A percentile compares a stretch with the other conserved stretches of the same genome.
These are phyloP conservation scores for Wickerhamiella cacticola DNA, from an alignment of 805 yeast genomes.

Conservation along the genomic window DNA sequence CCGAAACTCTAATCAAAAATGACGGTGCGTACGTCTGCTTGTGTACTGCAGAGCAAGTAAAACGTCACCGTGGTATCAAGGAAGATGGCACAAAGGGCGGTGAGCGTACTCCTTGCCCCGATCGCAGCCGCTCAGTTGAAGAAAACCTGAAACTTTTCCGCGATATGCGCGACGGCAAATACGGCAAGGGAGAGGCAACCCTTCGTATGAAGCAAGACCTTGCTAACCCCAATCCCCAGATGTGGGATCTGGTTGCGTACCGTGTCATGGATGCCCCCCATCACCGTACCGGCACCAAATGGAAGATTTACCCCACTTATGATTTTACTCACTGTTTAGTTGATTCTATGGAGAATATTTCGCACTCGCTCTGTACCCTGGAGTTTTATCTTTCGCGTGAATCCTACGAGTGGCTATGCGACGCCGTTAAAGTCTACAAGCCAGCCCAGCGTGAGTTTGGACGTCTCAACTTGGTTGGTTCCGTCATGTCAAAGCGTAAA, in stretches of 20 bases:
- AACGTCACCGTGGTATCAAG: constrained; percentile 77
- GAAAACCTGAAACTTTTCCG: constrained; percentile 71
- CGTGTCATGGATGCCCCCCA: constrained; percentile 86
- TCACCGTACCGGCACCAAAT: constrained; percentile 91
- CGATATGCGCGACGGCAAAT: constrained; percentile 82
- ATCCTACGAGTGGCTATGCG: constrained; percentile 97
- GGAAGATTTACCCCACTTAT: constrained; percentile 98
- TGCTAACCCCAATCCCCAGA: constrained; percentile 84
- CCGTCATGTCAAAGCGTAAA: constrained; percentile 89
- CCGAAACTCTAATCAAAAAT: constrained; percentile 60
- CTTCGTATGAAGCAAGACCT: constrained; percentile 95
- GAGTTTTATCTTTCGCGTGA: constrained; percentile 88
- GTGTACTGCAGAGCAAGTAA: constrained; percentile 84
- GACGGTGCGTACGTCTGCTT: constrained; percentile 86
- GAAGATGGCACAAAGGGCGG: constrained; percentile 93
- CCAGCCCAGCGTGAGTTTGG: constrained; percentile 99
- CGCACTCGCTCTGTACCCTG: constrained; percentile 92
- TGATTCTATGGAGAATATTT: constrained; percentile 91
- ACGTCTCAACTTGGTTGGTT: constrained; percentile 86
- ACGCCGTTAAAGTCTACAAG: constrained; percentile 83
- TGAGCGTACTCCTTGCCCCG: constrained; percentile 69
- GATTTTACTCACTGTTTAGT: constrained; percentile 99
- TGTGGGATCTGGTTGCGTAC: constrained; percentile 99
- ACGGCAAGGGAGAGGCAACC: constrained; percentile 82
- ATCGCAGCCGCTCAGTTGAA: constrained; percentile 60